Evolutionary conservation across 192 early-diverging fungal species (phyloP).

Genomic region (Coemansia sp.): DNA sequence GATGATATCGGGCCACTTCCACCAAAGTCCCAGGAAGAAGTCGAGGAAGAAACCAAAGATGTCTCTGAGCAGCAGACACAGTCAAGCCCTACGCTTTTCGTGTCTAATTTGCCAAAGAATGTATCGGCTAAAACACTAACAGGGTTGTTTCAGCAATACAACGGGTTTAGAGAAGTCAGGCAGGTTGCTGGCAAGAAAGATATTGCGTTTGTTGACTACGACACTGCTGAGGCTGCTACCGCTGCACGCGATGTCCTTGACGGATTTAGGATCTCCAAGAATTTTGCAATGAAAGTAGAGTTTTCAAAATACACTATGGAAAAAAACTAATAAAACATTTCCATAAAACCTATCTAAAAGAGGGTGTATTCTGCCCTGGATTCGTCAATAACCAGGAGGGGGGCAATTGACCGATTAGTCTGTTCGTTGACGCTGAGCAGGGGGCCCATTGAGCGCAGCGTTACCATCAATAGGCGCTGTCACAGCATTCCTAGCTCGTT

Average conservation of each 20-base stretch:
- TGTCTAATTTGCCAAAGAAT: constrained; percentile 37
- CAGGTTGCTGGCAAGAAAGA: constrained; percentile 30
- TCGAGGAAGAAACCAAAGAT: neutral
- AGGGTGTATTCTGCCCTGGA: too few relatives aligned
- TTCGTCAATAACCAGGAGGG: too few relatives aligned
- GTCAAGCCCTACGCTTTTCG: constrained; percentile 44
- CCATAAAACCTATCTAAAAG: too few relatives aligned
- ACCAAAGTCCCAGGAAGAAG: constrained; percentile 3
- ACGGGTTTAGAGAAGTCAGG: constrained; percentile 46
- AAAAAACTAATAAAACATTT: too few relatives aligned
- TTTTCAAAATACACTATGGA: constrained; percentile 43
- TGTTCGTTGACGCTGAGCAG: too few relatives aligned
- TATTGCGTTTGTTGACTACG: constrained; percentile 53
- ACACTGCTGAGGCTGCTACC: constrained; percentile 23
- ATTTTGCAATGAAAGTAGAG: constrained; percentile 37
- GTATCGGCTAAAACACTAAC: constrained; percentile 34
- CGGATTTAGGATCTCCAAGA: constrained; percentile 36
- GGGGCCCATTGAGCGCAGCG: too few relatives aligned
- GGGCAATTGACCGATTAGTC: too few relatives aligned
- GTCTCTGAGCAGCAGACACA: too few relatives aligned
- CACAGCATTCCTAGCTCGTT: too few relatives aligned
- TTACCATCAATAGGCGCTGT: too few relatives aligned
- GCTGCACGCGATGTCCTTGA: constrained; percentile 44
- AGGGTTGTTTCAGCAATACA: constrained; percentile 51
- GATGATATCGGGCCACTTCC: constrained; percentile 41